phyloP scores from a whole-genome alignment of 1,139 yeast genomes.

The Scheffersomyces lignicola region DNA sequence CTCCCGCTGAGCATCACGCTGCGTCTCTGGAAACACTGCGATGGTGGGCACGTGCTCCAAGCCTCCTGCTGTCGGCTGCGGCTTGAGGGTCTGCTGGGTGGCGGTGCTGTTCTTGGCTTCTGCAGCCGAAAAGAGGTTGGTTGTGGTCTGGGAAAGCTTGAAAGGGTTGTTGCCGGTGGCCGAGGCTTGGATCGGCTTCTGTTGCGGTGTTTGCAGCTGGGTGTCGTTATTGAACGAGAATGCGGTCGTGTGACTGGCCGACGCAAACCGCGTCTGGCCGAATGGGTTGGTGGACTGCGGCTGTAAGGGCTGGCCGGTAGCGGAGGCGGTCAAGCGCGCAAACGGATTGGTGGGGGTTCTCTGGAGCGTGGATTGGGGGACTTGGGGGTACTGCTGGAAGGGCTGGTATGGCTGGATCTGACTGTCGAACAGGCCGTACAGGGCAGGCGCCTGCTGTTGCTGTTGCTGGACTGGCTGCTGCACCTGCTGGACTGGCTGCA shows the following conservation, averaged over 20 bases:
- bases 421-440: too few species aligned
- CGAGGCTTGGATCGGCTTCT: slow-evolving; percentile 22
- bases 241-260: slow-evolving; percentile 36
- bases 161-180: slow-evolving; percentile 50
- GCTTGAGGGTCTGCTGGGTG: slow-evolving; percentile 29
- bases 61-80: slow-evolving; percentile 69
- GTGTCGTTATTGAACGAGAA: slow-evolving; percentile 24
- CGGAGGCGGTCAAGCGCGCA: slow-evolving; percentile 12
- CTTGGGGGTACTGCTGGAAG: slow-evolving; percentile 7
- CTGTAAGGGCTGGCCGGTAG: slow-evolving; percentile 15
- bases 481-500: slow-evolving; percentile 19
- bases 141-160: slow-evolving; percentile 39
- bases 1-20: slow-evolving; percentile 39
- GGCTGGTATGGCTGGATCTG: slow-evolving; percentile 36
- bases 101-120: slow-evolving; percentile 14
- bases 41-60: slow-evolving; percentile 60
- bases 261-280: slow-evolving; percentile 39
- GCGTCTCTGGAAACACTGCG: slow-evolving; percentile 68
- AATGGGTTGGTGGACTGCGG: slow-evolving; percentile 50
- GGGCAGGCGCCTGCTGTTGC: too few species aligned
- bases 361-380: slow-evolving; percentile 15
- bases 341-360: slow-evolving; percentile 20
- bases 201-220: slow-evolving; percentile 15
- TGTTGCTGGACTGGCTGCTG: slow-evolving; percentile 12
- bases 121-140: slow-evolving; percentile 27